Base-by-base conservation (phyloP, 371 early-diverging fungal species). In the Ecytonucleospora hepatopenaei region DNA sequence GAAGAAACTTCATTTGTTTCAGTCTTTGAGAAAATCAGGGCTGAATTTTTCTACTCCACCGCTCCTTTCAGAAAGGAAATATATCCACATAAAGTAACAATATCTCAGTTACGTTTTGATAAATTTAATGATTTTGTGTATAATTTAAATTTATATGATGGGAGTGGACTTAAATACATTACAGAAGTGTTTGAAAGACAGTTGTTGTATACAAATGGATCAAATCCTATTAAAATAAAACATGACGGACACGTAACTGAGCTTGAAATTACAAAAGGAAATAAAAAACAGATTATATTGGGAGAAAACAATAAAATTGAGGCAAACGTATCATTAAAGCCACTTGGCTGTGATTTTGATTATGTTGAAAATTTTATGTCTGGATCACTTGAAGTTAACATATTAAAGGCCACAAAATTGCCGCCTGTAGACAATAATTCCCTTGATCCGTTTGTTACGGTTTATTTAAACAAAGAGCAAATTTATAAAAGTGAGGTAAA, bases 381-480 rank as follows among this genome's bases (percentile, higher is more conserved):
- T 24, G 74, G 71, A 24, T 54, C 35, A n/a, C 66, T 77, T 1
- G 68, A 71, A 51, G 48, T 77, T 5, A 61, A 63, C 53, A 65
- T 77, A 21, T 64, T 69, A 24, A 68, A 60, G 8, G 72, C 67
- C 28, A 68, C n/a, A 23, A 53, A 66, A 32, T 17, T 77, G n/a
- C 40, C 48, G 27, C 16, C 54, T n/a, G 33, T 35, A 32, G 54
- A 40, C 17, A 46, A 56, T 16, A 61, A 49, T n/a, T 59, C 23
- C 19, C 49, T 54, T 19, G 67, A 73, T 48, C 65, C 74, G 0
- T 77, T 67, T 53, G 63, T 67, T 3, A 73, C 68, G 59, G 58
- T 74, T 0, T 74, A 60, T 31, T 23, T 73, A 2, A 77, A 77
- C 54, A 68, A 71, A 46, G 67, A 65, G n/a, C 62, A 66, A 31